Conservation (phyloP, 805 yeast species). For the Spathaspora hagerdaliae region DNA sequence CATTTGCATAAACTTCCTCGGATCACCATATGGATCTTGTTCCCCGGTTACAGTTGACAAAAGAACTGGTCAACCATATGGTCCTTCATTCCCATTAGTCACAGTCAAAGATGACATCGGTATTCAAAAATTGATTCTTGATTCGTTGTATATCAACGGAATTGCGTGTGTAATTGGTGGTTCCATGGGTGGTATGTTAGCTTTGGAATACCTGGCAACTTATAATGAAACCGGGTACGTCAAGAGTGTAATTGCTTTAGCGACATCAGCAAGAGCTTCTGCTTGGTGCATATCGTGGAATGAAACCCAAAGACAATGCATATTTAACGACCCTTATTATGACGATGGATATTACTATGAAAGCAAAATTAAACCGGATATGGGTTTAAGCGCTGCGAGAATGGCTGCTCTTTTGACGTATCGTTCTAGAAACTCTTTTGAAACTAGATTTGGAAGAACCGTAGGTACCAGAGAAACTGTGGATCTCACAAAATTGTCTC, state of each 20-base stretch:
- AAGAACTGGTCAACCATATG: constrained; percentile 72
- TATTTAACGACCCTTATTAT: constrained; percentile 92
- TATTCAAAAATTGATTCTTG: constrained; percentile 73
- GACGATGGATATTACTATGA: constrained; percentile 80
- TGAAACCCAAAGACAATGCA: constrained; percentile 95
- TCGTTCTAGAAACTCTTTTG: constrained; percentile 88
- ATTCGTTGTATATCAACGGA: constrained; percentile 70
- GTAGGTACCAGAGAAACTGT: constrained; percentile 7
- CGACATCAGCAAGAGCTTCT: constrained; percentile 90
- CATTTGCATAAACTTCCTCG: constrained; percentile 86
- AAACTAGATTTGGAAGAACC: constrained; percentile 85
- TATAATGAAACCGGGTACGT: constrained; percentile 68
- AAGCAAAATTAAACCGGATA: constrained; percentile 62
- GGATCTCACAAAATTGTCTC: background rate
- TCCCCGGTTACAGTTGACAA: constrained; percentile 84
- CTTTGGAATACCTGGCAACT: constrained; percentile 72
- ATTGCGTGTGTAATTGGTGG: constrained; percentile 92
- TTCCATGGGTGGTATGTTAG: constrained; percentile 98
- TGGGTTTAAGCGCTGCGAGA: constrained; percentile 93
- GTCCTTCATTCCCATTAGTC: constrained; percentile 92
- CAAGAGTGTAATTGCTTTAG: constrained; percentile 70
- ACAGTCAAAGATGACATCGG: constrained; percentile 91
- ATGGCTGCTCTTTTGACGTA: constrained; percentile 95
- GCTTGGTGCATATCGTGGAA: constrained; percentile 99
- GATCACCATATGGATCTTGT: constrained; percentile 95